Conservation (phyloP, 148 eudicot genomes). For the Camellia sinensis region DNA sequence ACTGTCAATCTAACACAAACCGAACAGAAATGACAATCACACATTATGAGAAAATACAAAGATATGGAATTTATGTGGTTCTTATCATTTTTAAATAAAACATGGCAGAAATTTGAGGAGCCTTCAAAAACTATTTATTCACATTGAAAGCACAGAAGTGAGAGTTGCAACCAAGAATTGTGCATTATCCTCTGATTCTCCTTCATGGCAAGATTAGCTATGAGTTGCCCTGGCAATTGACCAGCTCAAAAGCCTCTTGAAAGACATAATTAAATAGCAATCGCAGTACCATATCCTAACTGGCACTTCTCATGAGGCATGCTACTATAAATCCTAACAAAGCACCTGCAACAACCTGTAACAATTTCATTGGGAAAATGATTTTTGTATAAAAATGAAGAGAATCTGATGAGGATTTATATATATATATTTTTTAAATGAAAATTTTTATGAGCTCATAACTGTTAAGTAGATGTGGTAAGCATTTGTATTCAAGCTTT, state of each 20-base stretch:
- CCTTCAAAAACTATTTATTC: constrained; percentile 9
- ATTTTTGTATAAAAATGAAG: not conserved
- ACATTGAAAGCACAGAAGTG: not conserved
- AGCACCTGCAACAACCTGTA: constrained; percentile 53
- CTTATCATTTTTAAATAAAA: not conserved
- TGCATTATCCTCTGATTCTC: not conserved
- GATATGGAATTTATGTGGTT: not conserved
- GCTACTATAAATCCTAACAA: constrained; percentile 41
- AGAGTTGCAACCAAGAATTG: not conserved
- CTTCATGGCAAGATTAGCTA: not conserved
- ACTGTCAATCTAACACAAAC: no score
- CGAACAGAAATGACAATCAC: not conserved
- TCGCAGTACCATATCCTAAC: constrained; percentile 5
- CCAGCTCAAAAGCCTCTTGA: not conserved
- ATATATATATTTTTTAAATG: not conserved
- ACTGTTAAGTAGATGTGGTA: not conserved
- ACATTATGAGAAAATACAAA: not conserved
- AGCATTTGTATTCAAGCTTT: not conserved
- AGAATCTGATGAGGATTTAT: not conserved
- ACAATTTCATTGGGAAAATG: not conserved
- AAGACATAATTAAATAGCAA: not conserved
- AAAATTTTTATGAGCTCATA: not conserved
- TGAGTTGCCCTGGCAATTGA: not conserved
- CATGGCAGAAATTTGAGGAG: not conserved
- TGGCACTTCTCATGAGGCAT: constrained; percentile 28